Percentiles rank a stretch among this genome's conserved stretches.
Evolutionary conservation across 2,329 filamentous ascomycete genomes (phyloP).

Genomic region (Cladosporium austrohemisphaericum): DNA sequence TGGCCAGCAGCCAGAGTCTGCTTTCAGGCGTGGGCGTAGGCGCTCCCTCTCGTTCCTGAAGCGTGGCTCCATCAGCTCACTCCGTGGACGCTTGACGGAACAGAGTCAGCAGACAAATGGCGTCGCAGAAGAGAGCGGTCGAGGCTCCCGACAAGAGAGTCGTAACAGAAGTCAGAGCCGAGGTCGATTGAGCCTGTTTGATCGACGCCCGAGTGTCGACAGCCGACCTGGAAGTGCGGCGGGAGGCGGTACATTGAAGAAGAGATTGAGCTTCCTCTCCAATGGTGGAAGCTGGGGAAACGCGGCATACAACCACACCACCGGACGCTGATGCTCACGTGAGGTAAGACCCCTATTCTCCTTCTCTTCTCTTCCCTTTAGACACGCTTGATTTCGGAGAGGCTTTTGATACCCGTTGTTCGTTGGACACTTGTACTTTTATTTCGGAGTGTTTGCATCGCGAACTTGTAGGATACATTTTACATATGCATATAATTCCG

Average conservation of each 20-base stretch:
- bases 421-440: neutral
- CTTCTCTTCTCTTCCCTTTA: too few relatives aligned
- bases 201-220: slow-evolving; percentile 8
- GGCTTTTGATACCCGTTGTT: neutral
- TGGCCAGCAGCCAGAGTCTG: slow-evolving; percentile 7
- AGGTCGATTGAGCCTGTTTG: slow-evolving; percentile 7
- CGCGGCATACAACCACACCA: neutral
- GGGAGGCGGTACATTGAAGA: slow-evolving; percentile 59
- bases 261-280: slow-evolving; percentile 73
- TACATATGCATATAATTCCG: too few relatives aligned
- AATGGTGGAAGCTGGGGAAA: slow-evolving; percentile 63
- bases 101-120: slow-evolving; percentile 16
- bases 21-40: slow-evolving; percentile 18
- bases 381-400: too few relatives aligned
- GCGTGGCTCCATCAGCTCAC: slow-evolving; percentile 27
- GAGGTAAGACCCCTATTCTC: neutral
- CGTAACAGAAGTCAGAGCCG: slow-evolving; percentile 12
- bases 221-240: slow-evolving; percentile 7
- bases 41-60: slow-evolving; percentile 29
- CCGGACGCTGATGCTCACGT: neutral
- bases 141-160: neutral
- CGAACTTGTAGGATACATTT: too few relatives aligned
- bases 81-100: slow-evolving; percentile 17
- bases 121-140: slow-evolving; percentile 14
- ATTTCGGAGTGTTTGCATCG: too few relatives aligned